Percentiles rank a stretch among this genome's conserved stretches.
Conservation (phyloP, 495 filamentous ascomycete genomes). For the Podospora pseudoanserina region DNA sequence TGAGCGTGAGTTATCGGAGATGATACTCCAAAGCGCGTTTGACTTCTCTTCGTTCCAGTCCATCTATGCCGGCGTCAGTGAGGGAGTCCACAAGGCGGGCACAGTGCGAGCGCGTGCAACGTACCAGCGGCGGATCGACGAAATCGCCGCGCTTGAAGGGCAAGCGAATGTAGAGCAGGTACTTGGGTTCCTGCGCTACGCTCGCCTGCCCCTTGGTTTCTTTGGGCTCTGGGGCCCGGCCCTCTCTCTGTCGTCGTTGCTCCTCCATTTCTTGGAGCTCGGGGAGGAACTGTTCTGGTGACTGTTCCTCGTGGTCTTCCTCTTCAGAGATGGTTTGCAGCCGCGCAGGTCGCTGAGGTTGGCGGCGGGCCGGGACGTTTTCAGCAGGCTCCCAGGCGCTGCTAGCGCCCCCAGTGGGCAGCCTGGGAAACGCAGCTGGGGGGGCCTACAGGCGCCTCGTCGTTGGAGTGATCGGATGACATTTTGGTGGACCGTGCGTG, state of each 20-base stretch:
- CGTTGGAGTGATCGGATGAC: not conserved
- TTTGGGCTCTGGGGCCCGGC: constrained; percentile 14
- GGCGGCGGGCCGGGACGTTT: not conserved
- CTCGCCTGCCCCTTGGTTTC: constrained; percentile 16
- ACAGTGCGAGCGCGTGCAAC: constrained; percentile 16
- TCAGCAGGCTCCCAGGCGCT: not conserved
- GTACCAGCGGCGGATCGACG: constrained; percentile 80
- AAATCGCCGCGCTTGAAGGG: constrained; percentile 86
- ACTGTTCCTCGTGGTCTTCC: not conserved
- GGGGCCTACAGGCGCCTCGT: not conserved
- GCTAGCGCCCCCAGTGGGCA: not conserved
- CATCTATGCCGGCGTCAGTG: constrained; percentile 34
- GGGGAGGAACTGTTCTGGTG: not conserved
- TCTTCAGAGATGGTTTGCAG: not conserved
- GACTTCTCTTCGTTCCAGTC: constrained; percentile 74
- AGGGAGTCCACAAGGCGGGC: not conserved
- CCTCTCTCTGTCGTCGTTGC: not conserved
- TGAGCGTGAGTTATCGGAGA: constrained; percentile 72
- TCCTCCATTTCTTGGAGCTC: not conserved
- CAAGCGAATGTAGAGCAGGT: constrained; percentile 79
- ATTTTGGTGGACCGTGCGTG: not conserved
- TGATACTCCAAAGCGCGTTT: constrained; percentile 79
- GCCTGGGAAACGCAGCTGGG: not conserved
- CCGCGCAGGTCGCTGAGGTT: not conserved
- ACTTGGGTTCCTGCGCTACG: constrained; percentile 38